These are phyloP conservation scores for Camellia sinensis DNA, from an alignment of 148 eudicot genomes.

Conservation along the genomic window DNA sequence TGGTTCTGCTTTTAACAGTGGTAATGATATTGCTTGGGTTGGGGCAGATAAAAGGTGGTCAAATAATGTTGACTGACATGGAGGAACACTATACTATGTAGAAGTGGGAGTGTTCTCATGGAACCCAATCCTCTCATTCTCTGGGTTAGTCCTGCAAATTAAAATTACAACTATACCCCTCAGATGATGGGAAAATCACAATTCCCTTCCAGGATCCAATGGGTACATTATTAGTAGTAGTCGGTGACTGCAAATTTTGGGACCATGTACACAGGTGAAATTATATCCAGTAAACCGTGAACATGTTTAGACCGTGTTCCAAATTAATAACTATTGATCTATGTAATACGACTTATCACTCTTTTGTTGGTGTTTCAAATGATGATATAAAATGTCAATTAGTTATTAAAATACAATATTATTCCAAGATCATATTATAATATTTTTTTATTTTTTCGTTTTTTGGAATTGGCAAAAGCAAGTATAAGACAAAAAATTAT, in stretches of 20 bases:
- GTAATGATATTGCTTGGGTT: conserved; percentile 2
- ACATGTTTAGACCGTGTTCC: too few species aligned
- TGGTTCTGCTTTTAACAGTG: neutral
- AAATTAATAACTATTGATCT: too few species aligned
- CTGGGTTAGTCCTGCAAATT: neutral
- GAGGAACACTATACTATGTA: neutral
- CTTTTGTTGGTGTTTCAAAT: too few species aligned
- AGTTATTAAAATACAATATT: too few species aligned
- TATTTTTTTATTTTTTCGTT: too few species aligned
- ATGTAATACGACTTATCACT: too few species aligned
- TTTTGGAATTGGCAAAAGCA: too few species aligned
- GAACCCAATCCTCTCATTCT: neutral
- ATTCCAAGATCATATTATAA: too few species aligned
- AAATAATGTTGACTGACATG: conserved; percentile 7
- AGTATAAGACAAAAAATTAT: too few species aligned
- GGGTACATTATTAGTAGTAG: neutral
- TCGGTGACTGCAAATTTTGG: neutral
- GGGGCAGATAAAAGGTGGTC: conserved; percentile 8
- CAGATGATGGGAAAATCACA: neutral
- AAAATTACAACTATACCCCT: neutral
- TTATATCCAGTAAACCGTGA: too few species aligned
- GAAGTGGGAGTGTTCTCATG: neutral
- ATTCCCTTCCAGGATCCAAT: neutral
- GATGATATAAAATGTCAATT: too few species aligned
- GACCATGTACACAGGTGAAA: neutral